Evolutionary conservation across 352 stramenopile genomes (phyloP), one percentile per base, ranked within the genome.

Genomic region (Globisporangium heterothallicum): DNA sequence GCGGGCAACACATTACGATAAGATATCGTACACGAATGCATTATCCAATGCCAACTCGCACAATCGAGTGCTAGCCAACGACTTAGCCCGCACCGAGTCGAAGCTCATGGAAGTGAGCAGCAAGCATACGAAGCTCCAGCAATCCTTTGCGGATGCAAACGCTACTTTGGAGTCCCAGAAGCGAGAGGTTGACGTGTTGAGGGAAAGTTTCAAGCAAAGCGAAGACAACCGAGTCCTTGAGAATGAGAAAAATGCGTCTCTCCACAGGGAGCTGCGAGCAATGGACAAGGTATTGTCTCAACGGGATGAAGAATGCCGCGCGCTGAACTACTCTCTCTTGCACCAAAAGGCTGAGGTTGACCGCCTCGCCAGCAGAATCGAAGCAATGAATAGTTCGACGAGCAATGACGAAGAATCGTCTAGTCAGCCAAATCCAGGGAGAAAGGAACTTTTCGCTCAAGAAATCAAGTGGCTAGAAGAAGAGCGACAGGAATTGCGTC

Each of bases 11-110:
- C 79, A 90, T 21, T 90, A 93, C 62, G 83, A 93, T 53, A 93
- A 91, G 40, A 72, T 89, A 1, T 86, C 79, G 48, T 93, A 88
- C 54, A 88, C 83, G 27, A 89, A 91, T 41, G 76, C 79, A 1
- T 46, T 93, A 5, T 74, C 76, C 12, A 88, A 91, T 24, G 77
- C 78, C 0, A 85, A 88, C 42, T 87, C 82, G 16, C 82, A 93
- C 42, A 88, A 87, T 45, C 73, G 76, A 21, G 74, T 83, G 14
- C 65, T 91, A 1, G 68, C 65, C 0, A 83, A 61, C 21, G 78
- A 93, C 34, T 50, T 91, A 14, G 63, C 66, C 22, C 78, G 67
- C 6, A 70, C 67, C 4, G 74, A 90, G 49, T 61, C 77, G 2
- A 85, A 86, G 30, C 22, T 76, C 34, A 75, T 75, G 48, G 74